Percentiles rank a stretch among this genome's conserved stretches.
phyloP scores from a whole-genome alignment of 1,284 basidiomycete species.

The Boletus chippewaensis region DNA sequence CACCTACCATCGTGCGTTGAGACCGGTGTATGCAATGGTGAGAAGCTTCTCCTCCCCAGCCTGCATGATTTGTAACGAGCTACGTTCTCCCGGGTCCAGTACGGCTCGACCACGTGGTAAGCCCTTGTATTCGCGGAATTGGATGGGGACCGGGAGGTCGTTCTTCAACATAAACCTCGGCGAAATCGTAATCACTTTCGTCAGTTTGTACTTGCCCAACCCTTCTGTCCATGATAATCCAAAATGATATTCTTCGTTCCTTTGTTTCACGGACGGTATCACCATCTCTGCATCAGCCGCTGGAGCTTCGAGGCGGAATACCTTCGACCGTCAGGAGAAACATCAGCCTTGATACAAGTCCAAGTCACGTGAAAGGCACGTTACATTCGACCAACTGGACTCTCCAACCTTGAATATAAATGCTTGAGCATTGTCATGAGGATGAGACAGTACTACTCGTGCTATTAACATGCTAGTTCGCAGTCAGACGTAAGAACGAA shows the following conservation, averaged over 20 bases:
- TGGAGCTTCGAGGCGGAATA: constrained; percentile 87
- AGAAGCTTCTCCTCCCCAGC: constrained; percentile 65
- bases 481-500: constrained; percentile 27
- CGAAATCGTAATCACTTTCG: constrained; percentile 88
- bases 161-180: constrained; percentile 93
- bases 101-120: constrained; percentile 60
- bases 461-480: constrained; percentile 31
- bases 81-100: constrained; percentile 65
- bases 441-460: constrained; percentile 79
- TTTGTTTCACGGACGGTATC: constrained; percentile 61
- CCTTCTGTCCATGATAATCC: constrained; percentile 94
- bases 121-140: constrained; percentile 82
- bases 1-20: constrained; percentile 77
- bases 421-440: constrained; percentile 76
- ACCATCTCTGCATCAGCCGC: constrained; percentile 84
- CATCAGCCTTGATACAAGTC: constrained; percentile 1
- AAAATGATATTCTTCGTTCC: constrained; percentile 76
- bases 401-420: constrained; percentile 83
- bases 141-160: constrained; percentile 61
- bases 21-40: constrained; percentile 79
- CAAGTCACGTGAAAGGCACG: not conserved
- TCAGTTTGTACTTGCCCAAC: constrained; percentile 92
- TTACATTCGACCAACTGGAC: constrained; percentile 86
- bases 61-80: constrained; percentile 67
- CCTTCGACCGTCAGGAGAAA: constrained; percentile 34